Evolutionary conservation across 2,329 filamentous ascomycete species (phyloP).

Genomic region (Fusarium globosum): DNA sequence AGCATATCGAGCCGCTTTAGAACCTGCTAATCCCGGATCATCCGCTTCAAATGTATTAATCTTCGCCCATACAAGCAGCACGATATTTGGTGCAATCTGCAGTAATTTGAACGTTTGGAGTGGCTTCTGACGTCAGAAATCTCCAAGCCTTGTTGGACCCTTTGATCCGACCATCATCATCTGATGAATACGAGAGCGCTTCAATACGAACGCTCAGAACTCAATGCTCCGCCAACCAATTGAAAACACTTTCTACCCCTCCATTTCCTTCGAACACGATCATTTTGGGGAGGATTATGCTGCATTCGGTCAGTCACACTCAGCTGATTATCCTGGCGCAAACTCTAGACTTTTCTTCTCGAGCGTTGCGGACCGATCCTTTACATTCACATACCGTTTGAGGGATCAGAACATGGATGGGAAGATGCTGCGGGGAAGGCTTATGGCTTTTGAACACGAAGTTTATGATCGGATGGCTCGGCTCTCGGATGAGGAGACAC

Average conservation of each 20-base stretch:
- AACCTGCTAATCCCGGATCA: background rate
- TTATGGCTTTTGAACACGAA: constrained; percentile 2
- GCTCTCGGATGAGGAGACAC: fast-evolving
- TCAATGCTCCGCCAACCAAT: background rate
- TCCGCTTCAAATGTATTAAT: fast-evolving
- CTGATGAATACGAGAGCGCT: constrained; percentile 3
- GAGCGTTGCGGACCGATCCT: constrained; percentile 2
- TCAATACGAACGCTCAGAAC: background rate
- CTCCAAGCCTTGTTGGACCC: background rate
- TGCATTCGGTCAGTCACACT: background rate
- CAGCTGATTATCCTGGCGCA: background rate
- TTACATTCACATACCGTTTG: background rate
- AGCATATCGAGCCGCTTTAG: background rate
- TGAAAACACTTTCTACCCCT: fast-evolving
- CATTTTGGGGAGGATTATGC: background rate
- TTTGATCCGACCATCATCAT: background rate
- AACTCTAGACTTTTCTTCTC: background rate
- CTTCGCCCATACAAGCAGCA: too few species aligned
- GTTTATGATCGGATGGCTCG: background rate
- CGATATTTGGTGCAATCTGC: fast-evolving
- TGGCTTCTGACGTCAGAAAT: background rate
- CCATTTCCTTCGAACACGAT: background rate
- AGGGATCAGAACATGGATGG: background rate
- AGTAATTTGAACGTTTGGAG: background rate
- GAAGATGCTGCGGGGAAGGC: background rate